Base-by-base conservation (phyloP, 352 stramenopile species). In the Phytophthora fragariae region DNA sequence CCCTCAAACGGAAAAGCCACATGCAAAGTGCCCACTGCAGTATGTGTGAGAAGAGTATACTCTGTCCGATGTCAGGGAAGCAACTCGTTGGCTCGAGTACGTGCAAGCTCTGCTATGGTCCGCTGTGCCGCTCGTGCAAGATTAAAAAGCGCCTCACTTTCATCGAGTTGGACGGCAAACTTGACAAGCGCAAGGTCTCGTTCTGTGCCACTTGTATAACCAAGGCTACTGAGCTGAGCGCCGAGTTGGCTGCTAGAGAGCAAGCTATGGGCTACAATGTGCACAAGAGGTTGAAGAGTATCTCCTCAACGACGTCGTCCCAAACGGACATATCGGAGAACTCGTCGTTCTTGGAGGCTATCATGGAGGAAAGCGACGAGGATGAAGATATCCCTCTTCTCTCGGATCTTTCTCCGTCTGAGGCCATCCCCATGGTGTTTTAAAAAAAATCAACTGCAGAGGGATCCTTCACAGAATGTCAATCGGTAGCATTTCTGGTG, bases 161-260 rank as follows among this genome's bases (percentile, higher is more conserved):
- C 37, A 76, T 84, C 57, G 50, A 65, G 27, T 44, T 72, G 17
- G 75, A 78, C 27, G 57, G 58, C 1, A 56, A 74, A 6, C 62
- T 86, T 15, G 17, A 72, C 21, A 75, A 81, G 44, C 75, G 76
- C 11, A 79, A 80, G 21, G 57, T 84, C 8, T 56, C 67, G 8
- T 83, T 84, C 57, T 83, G 80, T 46, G 54, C 71, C 6, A 73
- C 73, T 33, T 86, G 80, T 33, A 63, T 86, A 24, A 73, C 31
- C 50, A 67, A 75, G 29, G 70, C 70, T 15, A 70, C 67, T 33
- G 71, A 78, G 35, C 67, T 61, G 44, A 75, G 69, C 24, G 76
- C 68, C 21, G 49, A 69, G 50, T 54, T 67, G 21, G 70, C 73
- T 10, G 76, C 53, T 4, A 68, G 33, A 62, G 53, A 72, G 17